Evolutionary conservation across 139 green algal genomes (phyloP), one percentile per base, ranked within the genome.

Genomic region (Chlamydomonas schloesseri): DNA sequence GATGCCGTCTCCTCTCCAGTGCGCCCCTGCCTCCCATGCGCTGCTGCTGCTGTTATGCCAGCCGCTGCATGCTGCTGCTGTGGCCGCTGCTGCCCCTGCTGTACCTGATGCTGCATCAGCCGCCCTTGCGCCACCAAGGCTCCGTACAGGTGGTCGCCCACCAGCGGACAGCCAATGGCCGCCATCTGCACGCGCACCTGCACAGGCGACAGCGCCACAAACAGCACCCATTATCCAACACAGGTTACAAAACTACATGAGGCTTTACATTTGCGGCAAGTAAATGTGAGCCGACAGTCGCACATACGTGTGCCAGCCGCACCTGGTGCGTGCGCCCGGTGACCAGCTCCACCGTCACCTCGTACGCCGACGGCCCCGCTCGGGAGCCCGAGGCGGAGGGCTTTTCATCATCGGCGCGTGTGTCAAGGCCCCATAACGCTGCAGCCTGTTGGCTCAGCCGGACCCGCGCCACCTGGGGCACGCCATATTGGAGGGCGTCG

Each of bases 301-400:
- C n/a, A n/a, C n/a, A n/a, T n/a, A 73, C 26, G 13, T 33, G 4
- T 37, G 9, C 13, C 9, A 33, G 2, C 33, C 94, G 31, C 36
- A 97, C 96, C 90, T 98, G 94, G 69, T 98, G 96, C 28, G 96
- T 98, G 28, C 94, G 87, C 17, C 96, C 96, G 0, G 96, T 98
- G 18, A 94, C 67, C 33, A 98, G 91, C 81, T 91, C 73, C 6
- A 98, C 82, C 0, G 87, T 55, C 71, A 84, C 73, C 89, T 98
- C 95, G 55, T 88, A 91, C 0, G 87, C 95, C 13, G 14, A 24
- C 20, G 62, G 21, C 17, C 26, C 14, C 4, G 9, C 62, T 28
- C 62, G 36, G 26, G 15, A 8, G 31, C 31, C 33, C 10, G 67
- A 31, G 14, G 67, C 67, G 11, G 11, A 31, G 67, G 31, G 31